phyloP scores from a whole-genome alignment of 805 yeast species.

The Monosporozyma unispora region DNA sequence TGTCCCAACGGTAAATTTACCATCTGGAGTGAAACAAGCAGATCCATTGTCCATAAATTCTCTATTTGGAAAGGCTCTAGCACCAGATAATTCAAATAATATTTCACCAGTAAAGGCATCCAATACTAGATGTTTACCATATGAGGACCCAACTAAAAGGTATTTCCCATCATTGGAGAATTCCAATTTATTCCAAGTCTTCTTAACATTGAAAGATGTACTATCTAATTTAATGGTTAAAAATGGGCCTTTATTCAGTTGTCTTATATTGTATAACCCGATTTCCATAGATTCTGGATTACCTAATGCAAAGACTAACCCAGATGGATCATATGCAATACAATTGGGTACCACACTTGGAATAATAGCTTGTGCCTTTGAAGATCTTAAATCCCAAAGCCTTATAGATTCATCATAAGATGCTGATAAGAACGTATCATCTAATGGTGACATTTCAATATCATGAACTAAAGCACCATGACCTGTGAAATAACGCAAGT shows the following conservation, averaged over 20 bases:
- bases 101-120: conserved; percentile 63
- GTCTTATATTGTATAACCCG: conserved; percentile 53
- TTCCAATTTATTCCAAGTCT: conserved; percentile 57
- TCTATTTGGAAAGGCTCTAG: conserved; percentile 36
- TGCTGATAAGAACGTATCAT: conserved; percentile 55
- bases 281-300: conserved; percentile 36
- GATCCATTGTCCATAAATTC: conserved; percentile 45
- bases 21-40: conserved; percentile 59
- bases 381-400: conserved; percentile 74
- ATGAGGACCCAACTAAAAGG: conserved; percentile 49
- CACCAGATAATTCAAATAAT: conserved; percentile 40
- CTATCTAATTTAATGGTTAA: conserved; percentile 34
- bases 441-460: conserved; percentile 63
- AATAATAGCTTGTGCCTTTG: conserved; percentile 54
- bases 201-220: conserved; percentile 7
- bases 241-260: conserved; percentile 52
- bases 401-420: conserved; percentile 73
- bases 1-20: conserved; percentile 51
- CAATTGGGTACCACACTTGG: conserved; percentile 47
- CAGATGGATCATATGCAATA: conserved; percentile 76
- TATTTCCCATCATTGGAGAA: conserved; percentile 71
- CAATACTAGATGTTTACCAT: conserved; percentile 48
- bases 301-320: conserved; percentile 68
- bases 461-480: conserved; percentile 70
- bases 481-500: conserved; percentile 78